phyloP scores from a whole-genome alignment of 257 asterid genomes.

The Eucommia ulmoides region DNA sequence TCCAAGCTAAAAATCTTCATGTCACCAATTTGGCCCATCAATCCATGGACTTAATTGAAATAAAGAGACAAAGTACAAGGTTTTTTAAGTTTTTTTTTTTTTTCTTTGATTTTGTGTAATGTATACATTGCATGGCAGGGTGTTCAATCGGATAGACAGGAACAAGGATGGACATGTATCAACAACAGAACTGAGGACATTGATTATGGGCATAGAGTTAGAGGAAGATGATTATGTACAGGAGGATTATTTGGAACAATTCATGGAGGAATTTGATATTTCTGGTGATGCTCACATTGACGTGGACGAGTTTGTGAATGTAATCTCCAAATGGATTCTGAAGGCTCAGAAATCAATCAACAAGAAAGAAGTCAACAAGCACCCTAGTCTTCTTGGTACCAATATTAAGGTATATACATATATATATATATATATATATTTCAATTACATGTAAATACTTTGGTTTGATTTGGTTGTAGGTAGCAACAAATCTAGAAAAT shows the following conservation, averaged over 20 bases:
- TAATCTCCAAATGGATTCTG: slow-evolving; percentile 31
- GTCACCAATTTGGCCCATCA: too few relatives aligned
- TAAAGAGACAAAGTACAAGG: too few relatives aligned
- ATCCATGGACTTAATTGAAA: too few relatives aligned
- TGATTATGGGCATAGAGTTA: slow-evolving; percentile 16
- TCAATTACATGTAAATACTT: not conserved
- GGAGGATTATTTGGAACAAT: slow-evolving; percentile 19
- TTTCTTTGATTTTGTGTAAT: too few relatives aligned
- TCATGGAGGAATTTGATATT: slow-evolving; percentile 29
- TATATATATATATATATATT: too few relatives aligned
- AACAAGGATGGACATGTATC: slow-evolving; percentile 6
- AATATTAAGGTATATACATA: not conserved
- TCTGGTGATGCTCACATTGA: slow-evolving; percentile 18
- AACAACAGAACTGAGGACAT: slow-evolving; percentile 23
- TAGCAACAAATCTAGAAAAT: too few relatives aligned
- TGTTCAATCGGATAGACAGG: not conserved
- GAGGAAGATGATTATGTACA: slow-evolving; percentile 19
- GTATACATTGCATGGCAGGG: too few relatives aligned
- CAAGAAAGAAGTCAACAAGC: not conserved
- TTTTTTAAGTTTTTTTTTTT: too few relatives aligned
- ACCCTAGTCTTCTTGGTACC: not conserved
- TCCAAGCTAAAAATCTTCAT: too few relatives aligned
- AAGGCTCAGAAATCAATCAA: slow-evolving; percentile 18
- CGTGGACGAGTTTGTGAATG: slow-evolving; percentile 25
- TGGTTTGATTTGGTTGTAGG: too few relatives aligned